Percentiles rank a stretch among this genome's conserved stretches.
Conservation (phyloP, 2,329 filamentous ascomycete species). For the Cladosporium sp. region DNA sequence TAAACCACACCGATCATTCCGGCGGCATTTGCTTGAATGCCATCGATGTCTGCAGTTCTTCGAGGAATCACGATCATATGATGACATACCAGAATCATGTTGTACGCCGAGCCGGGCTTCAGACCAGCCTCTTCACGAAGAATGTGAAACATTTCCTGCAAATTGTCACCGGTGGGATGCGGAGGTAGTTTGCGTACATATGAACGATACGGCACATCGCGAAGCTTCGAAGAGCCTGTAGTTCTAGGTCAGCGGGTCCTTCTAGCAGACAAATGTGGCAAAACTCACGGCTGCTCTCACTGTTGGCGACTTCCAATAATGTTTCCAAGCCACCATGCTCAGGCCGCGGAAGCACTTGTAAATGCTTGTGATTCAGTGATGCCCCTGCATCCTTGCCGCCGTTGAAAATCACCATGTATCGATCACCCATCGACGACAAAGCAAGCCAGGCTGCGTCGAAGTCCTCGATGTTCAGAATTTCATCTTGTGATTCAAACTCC, state of each 20-base stretch:
- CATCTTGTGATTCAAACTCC: constrained; percentile 35
- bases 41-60: constrained; percentile 24
- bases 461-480: constrained; percentile 35
- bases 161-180: constrained; percentile 7
- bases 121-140: constrained; percentile 15
- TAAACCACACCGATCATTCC: constrained; percentile 34
- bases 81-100: constrained; percentile 30
- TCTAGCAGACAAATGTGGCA: too few relatives aligned
- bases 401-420: constrained; percentile 41
- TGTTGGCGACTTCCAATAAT: constrained; percentile 17
- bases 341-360: constrained; percentile 39
- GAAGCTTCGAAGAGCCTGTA: not conserved
- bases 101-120: constrained; percentile 27
- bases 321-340: constrained; percentile 16
- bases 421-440: constrained; percentile 24
- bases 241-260: too few relatives aligned
- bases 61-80: constrained; percentile 35
- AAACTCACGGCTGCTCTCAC: too few relatives aligned
- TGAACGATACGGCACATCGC: not conserved
- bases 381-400: constrained; percentile 42
- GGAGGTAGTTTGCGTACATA: constrained; percentile 8
- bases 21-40: constrained; percentile 30
- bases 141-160: constrained; percentile 18
- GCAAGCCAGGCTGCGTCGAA: constrained; percentile 36
- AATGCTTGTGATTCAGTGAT: constrained; percentile 43